Percentiles rank a stretch among this genome's conserved stretches.
Evolutionary conservation across 2,329 filamentous ascomycete genomes (phyloP).

Genomic region (Colletotrichum shisoi): DNA sequence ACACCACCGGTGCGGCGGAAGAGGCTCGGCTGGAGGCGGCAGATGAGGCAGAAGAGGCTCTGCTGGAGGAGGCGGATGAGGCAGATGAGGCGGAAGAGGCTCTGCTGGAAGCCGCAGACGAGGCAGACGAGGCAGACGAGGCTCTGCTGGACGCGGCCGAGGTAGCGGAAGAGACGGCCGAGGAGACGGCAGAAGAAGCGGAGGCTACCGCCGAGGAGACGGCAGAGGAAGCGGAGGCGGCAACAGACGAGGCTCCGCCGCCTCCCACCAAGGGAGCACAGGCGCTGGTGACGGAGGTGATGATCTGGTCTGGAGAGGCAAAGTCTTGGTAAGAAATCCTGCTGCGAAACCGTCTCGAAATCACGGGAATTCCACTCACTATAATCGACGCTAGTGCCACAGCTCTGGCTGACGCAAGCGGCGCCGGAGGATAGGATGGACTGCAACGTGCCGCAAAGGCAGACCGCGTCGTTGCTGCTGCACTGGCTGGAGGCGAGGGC

Average conservation of each 20-base stretch:
- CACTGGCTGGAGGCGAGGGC: slow-evolving; percentile 26
- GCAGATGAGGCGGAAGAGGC: neutral
- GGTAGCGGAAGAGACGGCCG: neutral
- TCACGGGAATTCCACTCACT: slow-evolving; percentile 10
- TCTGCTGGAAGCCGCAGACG: slow-evolving; percentile 13
- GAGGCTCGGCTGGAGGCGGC: neutral
- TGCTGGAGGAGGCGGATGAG: slow-evolving; percentile 3
- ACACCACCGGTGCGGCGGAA: neutral
- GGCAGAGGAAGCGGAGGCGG: neutral
- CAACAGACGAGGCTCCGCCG: neutral
- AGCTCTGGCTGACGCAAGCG: slow-evolving; percentile 26
- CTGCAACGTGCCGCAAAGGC: slow-evolving; percentile 33
- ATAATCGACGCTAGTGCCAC: slow-evolving; percentile 23
- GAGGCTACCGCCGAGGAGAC: neutral
- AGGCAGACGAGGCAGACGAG: slow-evolving; percentile 6
- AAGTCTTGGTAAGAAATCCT: neutral
- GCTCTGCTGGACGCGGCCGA: slow-evolving; percentile 1
- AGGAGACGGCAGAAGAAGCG: neutral
- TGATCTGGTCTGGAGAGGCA: slow-evolving; percentile 21
- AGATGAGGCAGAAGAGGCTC: neutral
- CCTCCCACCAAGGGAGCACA: slow-evolving; percentile 13
- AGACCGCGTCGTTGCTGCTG: slow-evolving; percentile 1
- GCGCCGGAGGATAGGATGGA: slow-evolving; percentile 19
- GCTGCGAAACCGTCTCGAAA: too few relatives aligned
- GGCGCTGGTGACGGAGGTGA: slow-evolving; percentile 26